Evolutionary conservation across 805 yeast genomes (phyloP), one percentile per base, ranked within the genome.

Genomic region (Candida arabinofermentans): DNA sequence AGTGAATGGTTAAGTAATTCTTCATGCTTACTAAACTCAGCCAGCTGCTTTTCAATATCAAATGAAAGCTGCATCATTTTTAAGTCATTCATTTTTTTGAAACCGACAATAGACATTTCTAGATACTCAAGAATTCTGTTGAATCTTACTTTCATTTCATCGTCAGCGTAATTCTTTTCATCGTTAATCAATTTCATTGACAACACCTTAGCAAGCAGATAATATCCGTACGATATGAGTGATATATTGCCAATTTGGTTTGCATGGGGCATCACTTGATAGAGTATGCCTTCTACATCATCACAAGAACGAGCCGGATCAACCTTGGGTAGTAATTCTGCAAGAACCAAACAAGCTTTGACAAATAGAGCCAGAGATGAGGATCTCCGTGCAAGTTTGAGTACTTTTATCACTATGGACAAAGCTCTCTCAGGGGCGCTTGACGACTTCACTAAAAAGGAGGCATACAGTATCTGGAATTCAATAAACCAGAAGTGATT

Each of bases 321-420:
- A 39, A 72, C 51, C 9, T 61, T 59, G 32, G 70, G 59, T 16
- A 82, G 53, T 3, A 77, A 58, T 13, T 71, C 65, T 21, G 74
- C 63, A 22, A 84, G 57, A 3, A 70, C 56, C 6, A 77, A 42
- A 2, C 74, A 53, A 0, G 79, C 76, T 44, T 77, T 79, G 1
- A 73, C 65, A 1, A 70, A 57, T 8, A 74, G 55, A 0, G 72
- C 56, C 3, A 67, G 57, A 40, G 75, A 67, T 2, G 82, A 77
- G 8, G 74, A 65, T 4, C 58, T 53, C 17, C 69, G 67, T 0
- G 84, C 74, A 10, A 67, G 52, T 36, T 72, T 70, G 2, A 83
- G 58, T 39, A 78, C 69, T 46, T 75, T 76, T 5, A 75, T 54
- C 0, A 80, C 51, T 16, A 72, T 53, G 0, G 83, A 71, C 8